Percentiles rank a stretch among this genome's conserved stretches.
phyloP scores from a whole-genome alignment of 805 yeast species.

The Metschnikowia picachoensis region DNA sequence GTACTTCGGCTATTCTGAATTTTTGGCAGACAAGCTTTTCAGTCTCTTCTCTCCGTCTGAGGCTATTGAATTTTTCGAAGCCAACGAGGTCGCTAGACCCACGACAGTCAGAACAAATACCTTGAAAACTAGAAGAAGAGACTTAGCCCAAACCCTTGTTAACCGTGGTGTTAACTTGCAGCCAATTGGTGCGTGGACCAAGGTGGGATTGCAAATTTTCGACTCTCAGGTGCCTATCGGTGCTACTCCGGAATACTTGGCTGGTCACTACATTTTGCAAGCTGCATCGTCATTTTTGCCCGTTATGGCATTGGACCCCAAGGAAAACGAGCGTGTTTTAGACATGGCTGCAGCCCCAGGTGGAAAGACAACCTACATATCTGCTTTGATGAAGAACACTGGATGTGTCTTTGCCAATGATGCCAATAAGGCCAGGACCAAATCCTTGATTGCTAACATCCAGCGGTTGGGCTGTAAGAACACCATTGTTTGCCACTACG shows the following conservation, averaged over 20 bases:
- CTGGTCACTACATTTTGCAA: conserved; percentile 96
- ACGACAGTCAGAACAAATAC: conserved; percentile 98
- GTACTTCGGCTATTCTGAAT: conserved; percentile 90
- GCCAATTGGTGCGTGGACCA: conserved; percentile 97
- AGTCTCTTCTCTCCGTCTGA: conserved; percentile 90
- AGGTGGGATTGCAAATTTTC: conserved; percentile 94
- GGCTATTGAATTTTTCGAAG: conserved; percentile 97
- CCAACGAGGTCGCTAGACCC: conserved; percentile 96
- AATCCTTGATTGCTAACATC: conserved; percentile 93
- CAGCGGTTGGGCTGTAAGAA: conserved; percentile 96
- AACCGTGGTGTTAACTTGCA: conserved; percentile 96
- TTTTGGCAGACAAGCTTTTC: conserved; percentile 90
- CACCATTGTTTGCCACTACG: conserved; percentile 95
- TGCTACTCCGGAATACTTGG: conserved; percentile 97
- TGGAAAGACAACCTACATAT: conserved; percentile 92
- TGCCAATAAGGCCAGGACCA: conserved; percentile 93
- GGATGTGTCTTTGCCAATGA: conserved; percentile 98
- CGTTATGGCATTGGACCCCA: conserved; percentile 97
- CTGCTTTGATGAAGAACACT: conserved; percentile 96
- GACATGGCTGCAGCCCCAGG: conserved; percentile 99
- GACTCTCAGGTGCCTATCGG: conserved; percentile 99
- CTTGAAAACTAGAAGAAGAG: conserved; percentile 89
- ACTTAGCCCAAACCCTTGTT: conserved; percentile 89
- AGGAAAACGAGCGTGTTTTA: conserved; percentile 88
- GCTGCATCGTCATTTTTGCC: conserved; percentile 98